Evolutionary conservation across 2,329 filamentous ascomycete genomes (phyloP).

Genomic region (Cercospora zeae-maydis): DNA sequence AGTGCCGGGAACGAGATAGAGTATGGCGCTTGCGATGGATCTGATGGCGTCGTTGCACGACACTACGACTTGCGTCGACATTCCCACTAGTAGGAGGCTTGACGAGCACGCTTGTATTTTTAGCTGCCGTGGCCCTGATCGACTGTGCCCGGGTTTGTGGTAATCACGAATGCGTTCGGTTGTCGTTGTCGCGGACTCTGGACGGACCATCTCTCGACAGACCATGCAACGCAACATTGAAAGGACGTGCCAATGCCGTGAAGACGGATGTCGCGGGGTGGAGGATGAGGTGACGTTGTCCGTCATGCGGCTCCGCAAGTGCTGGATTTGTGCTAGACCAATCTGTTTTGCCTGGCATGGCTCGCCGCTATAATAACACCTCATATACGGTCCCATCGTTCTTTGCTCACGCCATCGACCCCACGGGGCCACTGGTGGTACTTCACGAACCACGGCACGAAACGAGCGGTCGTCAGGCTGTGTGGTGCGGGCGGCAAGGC

Average conservation of each 20-base stretch:
- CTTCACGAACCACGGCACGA: neutral
- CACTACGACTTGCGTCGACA: conserved; percentile 5
- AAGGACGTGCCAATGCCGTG: neutral
- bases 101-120: conserved; percentile 6
- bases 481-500: neutral
- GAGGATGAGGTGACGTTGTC: conserved; percentile 5
- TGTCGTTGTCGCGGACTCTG: neutral
- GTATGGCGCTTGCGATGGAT: conserved; percentile 15
- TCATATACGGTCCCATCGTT: neutral
- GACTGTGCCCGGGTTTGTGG: neutral
- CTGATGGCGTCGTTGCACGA: conserved; percentile 13
- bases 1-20: conserved; percentile 13
- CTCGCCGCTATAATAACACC: neutral
- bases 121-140: conserved; percentile 9
- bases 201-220: neutral
- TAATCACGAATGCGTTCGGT: neutral
- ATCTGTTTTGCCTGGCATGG: neutral
- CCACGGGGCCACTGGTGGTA: neutral
- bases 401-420: neutral
- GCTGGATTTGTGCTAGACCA: neutral
- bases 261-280: neutral
- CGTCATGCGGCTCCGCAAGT: conserved; percentile 2
- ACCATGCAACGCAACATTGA: neutral
- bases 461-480: neutral
- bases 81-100: neutral